A percentile compares a stretch with the other conserved stretches of the same genome.
Conservation (phyloP, 2,329 filamentous ascomycete species). For the Neonectria coccinea region DNA sequence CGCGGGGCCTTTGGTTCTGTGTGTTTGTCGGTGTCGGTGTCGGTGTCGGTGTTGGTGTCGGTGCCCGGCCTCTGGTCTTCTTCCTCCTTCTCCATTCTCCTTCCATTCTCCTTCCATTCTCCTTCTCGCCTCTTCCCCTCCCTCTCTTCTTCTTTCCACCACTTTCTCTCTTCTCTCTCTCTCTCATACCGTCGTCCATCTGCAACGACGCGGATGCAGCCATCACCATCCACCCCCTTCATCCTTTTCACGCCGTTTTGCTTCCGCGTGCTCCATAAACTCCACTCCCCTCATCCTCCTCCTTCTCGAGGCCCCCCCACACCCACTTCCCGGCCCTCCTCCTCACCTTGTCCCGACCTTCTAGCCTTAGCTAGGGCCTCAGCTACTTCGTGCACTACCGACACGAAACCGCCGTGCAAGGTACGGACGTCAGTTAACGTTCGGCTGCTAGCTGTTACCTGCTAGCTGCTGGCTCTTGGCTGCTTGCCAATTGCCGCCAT, state of each 20-base stretch:
- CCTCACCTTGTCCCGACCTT: constrained; percentile 6
- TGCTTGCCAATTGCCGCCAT: constrained; percentile 21
- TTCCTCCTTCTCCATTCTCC: constrained; percentile 13
- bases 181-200: neutral
- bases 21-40: constrained; percentile 16
- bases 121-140: neutral
- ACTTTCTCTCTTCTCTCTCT: neutral
- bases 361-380: constrained; percentile 9
- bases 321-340: constrained; percentile 20
- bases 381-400: constrained; percentile 2
- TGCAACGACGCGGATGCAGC: neutral
- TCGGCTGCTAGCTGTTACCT: neutral
- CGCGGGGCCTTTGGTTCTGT: constrained; percentile 11
- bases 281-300: constrained; percentile 15
- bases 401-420: constrained; percentile 8
- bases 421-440: constrained; percentile 4
- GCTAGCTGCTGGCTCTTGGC: constrained; percentile 3
- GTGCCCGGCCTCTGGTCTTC: constrained; percentile 2
- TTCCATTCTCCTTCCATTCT: neutral
- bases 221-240: neutral
- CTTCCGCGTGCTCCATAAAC: constrained; percentile 10
- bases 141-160: neutral
- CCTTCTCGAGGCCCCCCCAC: constrained; percentile 5
- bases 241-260: constrained; percentile 1
- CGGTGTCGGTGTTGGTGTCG: constrained; percentile 16